Evolutionary conservation across 495 filamentous ascomycete species (phyloP).

Genomic region (Podospora pseudocomata): DNA sequence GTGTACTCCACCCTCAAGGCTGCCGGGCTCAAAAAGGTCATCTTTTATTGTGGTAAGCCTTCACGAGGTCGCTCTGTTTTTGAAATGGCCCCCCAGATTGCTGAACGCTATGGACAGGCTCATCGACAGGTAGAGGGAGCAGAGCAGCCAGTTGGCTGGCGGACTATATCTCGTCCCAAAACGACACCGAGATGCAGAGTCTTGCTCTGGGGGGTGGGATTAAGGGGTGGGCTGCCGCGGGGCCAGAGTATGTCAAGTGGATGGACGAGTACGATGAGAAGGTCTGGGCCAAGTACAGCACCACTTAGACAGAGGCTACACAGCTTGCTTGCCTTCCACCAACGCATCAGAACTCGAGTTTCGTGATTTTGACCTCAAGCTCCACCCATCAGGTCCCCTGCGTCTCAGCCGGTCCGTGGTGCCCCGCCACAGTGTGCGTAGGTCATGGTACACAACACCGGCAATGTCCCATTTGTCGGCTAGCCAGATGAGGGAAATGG

Average conservation of each 20-base stretch:
- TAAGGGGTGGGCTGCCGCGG: constrained; percentile 60
- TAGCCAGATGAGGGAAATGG: constrained; percentile 9
- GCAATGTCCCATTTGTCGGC: constrained; percentile 12
- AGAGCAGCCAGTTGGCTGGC: constrained; percentile 64
- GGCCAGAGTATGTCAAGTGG: constrained; percentile 50
- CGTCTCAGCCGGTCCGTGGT: not conserved
- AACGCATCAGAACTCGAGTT: not conserved
- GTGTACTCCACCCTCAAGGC: constrained; percentile 53
- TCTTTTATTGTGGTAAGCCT: constrained; percentile 64
- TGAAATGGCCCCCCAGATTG: not conserved
- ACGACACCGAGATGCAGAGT: constrained; percentile 50
- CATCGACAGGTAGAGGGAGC: constrained; percentile 59
- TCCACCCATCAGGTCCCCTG: not conserved
- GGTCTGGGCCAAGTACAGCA: constrained; percentile 39
- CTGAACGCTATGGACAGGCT: constrained; percentile 42
- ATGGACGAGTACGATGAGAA: constrained; percentile 58
- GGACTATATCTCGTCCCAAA: constrained; percentile 52
- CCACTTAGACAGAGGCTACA: not conserved
- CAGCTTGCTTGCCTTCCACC: not conserved
- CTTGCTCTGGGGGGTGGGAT: constrained; percentile 58
- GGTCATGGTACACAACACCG: not conserved
- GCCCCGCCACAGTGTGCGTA: not conserved
- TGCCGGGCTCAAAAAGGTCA: constrained; percentile 48
- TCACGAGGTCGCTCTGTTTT: constrained; percentile 2
- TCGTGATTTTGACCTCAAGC: not conserved